Evolutionary conservation across 2,329 filamentous ascomycete species (phyloP).

Genomic region (Bertia moriformis): DNA sequence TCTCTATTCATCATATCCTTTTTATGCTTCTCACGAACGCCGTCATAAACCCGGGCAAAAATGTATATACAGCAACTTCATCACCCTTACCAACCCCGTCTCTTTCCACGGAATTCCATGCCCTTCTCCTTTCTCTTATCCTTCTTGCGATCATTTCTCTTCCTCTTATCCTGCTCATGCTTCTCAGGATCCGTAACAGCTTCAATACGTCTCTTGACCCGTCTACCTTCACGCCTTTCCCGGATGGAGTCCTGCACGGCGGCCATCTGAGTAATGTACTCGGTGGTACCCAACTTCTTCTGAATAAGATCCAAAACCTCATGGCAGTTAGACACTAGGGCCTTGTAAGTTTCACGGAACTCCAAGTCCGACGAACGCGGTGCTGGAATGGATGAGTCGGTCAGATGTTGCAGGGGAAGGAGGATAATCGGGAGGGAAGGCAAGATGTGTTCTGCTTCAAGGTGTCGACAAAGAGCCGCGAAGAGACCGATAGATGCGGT

Average conservation of each 20-base stretch:
- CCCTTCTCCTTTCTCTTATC: constrained; percentile 41
- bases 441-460: constrained; percentile 29
- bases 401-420: constrained; percentile 39
- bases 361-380: constrained; percentile 38
- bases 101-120: constrained; percentile 33
- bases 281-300: constrained; percentile 42
- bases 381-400: constrained; percentile 36
- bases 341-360: constrained; percentile 37
- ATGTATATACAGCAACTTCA: no score
- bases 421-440: constrained; percentile 25
- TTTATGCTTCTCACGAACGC: no score
- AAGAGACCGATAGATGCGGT: constrained; percentile 41
- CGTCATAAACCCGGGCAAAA: no score
- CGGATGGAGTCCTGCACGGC: constrained; percentile 35
- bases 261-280: constrained; percentile 35
- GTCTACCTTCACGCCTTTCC: constrained; percentile 37
- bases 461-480: constrained; percentile 34
- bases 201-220: constrained; percentile 44
- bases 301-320: constrained; percentile 41
- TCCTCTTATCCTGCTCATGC: constrained; percentile 34
- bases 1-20: no score
- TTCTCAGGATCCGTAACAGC: constrained; percentile 41
- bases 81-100: constrained; percentile 39
- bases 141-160: constrained; percentile 36
- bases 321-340: constrained; percentile 33